Base-by-base conservation (phyloP, 1,284 basidiomycete species). In the Ganoderma lingzhi region DNA sequence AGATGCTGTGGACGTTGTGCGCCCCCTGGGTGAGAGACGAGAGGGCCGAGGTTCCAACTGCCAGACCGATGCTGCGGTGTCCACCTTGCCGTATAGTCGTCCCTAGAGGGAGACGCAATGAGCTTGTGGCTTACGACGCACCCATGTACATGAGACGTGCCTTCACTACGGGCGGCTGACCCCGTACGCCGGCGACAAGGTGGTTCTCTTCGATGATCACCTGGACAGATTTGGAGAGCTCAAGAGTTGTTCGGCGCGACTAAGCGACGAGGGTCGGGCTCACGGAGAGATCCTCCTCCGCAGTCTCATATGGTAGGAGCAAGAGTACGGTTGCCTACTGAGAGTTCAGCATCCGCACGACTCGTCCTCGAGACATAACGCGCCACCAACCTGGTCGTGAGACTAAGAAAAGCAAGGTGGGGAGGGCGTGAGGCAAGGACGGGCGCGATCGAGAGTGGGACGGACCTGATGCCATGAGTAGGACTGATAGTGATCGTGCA, bases 241-340 rank as follows among this genome's bases (percentile, higher is more conserved):
- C 62, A 64, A 59, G 58, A 32, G 44, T 64, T 53, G 42, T 51
- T 45, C 51, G 37, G 45, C 44, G 63, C 30, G 53, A 55, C 65
- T 23, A 51, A 62, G 63, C 37, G 62, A 12, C n/a, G 45, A 42
- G 41, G 64, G 45, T 23, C 4, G n/a, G 60, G 83, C 89, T 78
- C 75, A 93, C 93, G 69, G 85, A 81, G 23, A 93, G 82, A 73
- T 94, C 92, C 41, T 92, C 90, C 70, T 90, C 89, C 63, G 86
- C 83, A 2, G 90, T 89, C 69, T 88, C 87, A 73, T 89, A 88
- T 0, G 92, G 93, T 45, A 94, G 87, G 74, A 91, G 84, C 48
- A 94, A 82, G 37, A 94, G 82, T 23, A 94, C 87, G n/a, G 93
- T 94, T 41, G 92, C 93, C 93, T 94, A 73, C 53, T 44, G 44